Base-by-base conservation (phyloP, 2,329 filamentous ascomycete species). In the Cucurbitaria berberidis region DNA sequence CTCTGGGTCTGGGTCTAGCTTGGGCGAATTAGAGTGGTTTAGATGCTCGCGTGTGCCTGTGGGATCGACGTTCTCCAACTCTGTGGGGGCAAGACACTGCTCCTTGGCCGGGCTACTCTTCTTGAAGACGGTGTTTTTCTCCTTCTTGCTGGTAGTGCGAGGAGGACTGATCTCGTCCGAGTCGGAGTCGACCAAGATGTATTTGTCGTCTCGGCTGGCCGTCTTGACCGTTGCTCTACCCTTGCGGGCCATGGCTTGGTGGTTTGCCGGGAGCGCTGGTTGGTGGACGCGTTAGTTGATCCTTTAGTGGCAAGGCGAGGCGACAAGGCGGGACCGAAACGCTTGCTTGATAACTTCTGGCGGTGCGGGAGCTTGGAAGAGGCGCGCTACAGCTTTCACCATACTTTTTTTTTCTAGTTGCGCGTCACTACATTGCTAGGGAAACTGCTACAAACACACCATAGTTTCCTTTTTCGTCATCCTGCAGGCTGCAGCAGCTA, bases 161-260 rank as follows among this genome's bases (percentile, higher is more conserved):
- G 27, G 16, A 8, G 44, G 43, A 21, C 38, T 46, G 35, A 32
- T 18, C n/a, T 49, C 49, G 2, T 65, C 51, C 40, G 50, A 24
- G 30, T 57, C 51, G 0, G 55, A 57, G 16, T 56, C 45, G 29
- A 64, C 22, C 15, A 41, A 57, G 7, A 55, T 47, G 32, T 64
- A 59, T 43, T 51, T 62, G 38, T 51, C 42, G n/a, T 39, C 41
- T 52, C 63, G 62, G 56, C 56, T 64, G 32, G 56, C 51, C 45
- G 52, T 57, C 59, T 59, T 68, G 48, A 60, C 57, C 40, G 50
- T 59, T 46, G 67, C 67, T 40, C 57, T 51, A 46, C 68, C 68
- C 48, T 59, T 68, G 42, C 54, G 60, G 38, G 58, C 59, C 58
- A 66, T 62, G n/a, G 29, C 54, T 5, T 53, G 35, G 47, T 44